A percentile compares a stretch with the other conserved stretches of the same genome.
phyloP scores from a whole-genome alignment of 78 protist species.

The Pelomyxa schiedti region DNA sequence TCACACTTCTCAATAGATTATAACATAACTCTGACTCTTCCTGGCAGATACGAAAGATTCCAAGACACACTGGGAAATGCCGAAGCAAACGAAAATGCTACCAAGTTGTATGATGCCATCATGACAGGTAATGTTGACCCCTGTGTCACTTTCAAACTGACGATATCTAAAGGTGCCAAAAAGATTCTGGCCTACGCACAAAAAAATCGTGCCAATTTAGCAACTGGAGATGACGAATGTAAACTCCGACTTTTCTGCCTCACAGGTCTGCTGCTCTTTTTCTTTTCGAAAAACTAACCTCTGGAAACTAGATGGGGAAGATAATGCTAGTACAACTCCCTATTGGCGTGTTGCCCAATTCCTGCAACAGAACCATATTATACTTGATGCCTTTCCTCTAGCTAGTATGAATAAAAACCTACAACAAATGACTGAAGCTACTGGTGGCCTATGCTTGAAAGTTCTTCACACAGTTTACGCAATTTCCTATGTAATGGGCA shows the following conservation, averaged over 20 bases:
- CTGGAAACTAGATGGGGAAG: not conserved
- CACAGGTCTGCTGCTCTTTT: too few relatives aligned
- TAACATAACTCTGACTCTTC: too few relatives aligned
- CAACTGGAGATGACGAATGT: not conserved
- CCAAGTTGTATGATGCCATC: not conserved
- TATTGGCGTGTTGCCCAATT: not conserved
- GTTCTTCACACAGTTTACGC: too few relatives aligned
- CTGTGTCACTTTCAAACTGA: too few relatives aligned
- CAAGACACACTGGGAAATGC: not conserved
- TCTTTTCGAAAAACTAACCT: too few relatives aligned
- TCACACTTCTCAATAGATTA: too few relatives aligned
- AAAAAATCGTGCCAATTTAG: not conserved
- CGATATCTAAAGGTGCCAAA: too few relatives aligned
- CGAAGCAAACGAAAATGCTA: not conserved
- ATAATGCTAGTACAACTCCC: not conserved
- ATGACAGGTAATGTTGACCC: too few relatives aligned
- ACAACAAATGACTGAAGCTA: not conserved
- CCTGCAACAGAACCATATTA: not conserved
- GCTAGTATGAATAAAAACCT: not conserved
- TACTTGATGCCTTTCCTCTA: not conserved
- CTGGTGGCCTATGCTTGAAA: not conserved
- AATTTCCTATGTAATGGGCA: too few relatives aligned
- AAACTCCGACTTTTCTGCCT: not conserved
- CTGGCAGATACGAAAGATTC: not conserved
- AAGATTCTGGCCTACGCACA: not conserved